phyloP scores from a whole-genome alignment of 2,329 filamentous ascomycete genomes.

The Colletotrichum lentis region DNA sequence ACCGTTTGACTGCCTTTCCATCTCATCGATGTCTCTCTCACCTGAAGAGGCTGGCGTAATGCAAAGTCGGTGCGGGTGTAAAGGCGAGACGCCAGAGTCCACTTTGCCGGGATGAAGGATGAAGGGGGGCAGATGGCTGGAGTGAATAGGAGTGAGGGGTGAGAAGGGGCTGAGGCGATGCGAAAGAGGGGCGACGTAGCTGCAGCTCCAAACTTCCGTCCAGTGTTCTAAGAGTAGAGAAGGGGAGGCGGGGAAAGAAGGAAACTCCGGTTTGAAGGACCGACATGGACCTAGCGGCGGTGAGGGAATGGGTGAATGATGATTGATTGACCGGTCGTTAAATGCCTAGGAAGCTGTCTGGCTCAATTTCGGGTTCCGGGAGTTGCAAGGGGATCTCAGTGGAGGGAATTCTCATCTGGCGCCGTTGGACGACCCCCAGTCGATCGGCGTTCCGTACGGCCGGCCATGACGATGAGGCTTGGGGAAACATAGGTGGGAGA shows the following conservation, averaged over 20 bases:
- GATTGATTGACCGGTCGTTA: not conserved
- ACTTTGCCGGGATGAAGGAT: not conserved
- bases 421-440: constrained; percentile 15
- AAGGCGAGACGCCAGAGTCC: not conserved
- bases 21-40: not conserved
- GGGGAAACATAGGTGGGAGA: not conserved
- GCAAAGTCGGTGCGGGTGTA: not conserved
- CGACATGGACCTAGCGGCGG: constrained; percentile 5
- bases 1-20: not conserved
- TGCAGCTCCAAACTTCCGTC: not conserved
- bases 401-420: constrained; percentile 14
- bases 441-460: constrained; percentile 33
- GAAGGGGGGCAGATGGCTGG: not conserved
- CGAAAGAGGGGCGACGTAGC: constrained; percentile 13
- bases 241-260: not conserved
- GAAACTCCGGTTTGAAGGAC: constrained; percentile 18
- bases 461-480: constrained; percentile 20
- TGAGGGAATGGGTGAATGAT: too few species aligned
- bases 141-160: not conserved
- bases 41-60: not conserved
- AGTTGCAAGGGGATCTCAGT: constrained; percentile 13
- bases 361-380: constrained; percentile 21
- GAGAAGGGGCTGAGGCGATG: not conserved
- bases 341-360: not conserved
- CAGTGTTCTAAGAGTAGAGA: not conserved